phyloP scores from a whole-genome alignment of 106 monocot genomes.

The Dactylorhiza incarnata region DNA sequence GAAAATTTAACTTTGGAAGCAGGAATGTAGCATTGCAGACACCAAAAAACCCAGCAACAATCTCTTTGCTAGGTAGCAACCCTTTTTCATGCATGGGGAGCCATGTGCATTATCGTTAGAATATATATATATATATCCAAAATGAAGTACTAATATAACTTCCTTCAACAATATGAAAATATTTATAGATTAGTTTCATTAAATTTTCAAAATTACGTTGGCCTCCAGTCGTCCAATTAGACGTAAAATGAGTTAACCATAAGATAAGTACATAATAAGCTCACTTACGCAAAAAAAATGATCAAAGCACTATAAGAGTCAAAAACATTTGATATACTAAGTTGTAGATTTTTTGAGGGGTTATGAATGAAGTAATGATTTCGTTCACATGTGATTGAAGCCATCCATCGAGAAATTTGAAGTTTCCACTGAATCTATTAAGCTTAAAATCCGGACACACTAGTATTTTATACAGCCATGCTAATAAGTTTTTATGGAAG shows the following conservation, averaged over 20 bases:
- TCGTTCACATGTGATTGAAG: background rate
- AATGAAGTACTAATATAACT: background rate
- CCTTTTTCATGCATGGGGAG: too few species aligned
- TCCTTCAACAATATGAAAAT: constrained; percentile 2
- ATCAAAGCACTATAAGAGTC: background rate
- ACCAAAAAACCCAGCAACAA: too few species aligned
- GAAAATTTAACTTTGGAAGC: background rate
- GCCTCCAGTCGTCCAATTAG: background rate
- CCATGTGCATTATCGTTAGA: too few species aligned
- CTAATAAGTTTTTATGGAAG: background rate
- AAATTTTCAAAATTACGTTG: background rate
- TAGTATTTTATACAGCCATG: background rate
- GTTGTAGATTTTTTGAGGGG: background rate
- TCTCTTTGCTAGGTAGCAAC: too few species aligned
- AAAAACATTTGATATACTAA: background rate
- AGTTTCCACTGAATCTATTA: background rate
- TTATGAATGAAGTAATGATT: background rate
- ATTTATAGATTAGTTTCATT: background rate
- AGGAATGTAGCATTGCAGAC: background rate
- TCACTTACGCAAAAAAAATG: background rate
- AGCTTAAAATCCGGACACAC: background rate
- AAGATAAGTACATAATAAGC: background rate
- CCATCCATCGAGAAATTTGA: background rate
- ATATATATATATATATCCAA: background rate
- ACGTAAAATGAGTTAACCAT: background rate